Base-by-base conservation (phyloP, 2,329 filamentous ascomycete genomes). In the Pseudophaeomoniella oleicola region DNA sequence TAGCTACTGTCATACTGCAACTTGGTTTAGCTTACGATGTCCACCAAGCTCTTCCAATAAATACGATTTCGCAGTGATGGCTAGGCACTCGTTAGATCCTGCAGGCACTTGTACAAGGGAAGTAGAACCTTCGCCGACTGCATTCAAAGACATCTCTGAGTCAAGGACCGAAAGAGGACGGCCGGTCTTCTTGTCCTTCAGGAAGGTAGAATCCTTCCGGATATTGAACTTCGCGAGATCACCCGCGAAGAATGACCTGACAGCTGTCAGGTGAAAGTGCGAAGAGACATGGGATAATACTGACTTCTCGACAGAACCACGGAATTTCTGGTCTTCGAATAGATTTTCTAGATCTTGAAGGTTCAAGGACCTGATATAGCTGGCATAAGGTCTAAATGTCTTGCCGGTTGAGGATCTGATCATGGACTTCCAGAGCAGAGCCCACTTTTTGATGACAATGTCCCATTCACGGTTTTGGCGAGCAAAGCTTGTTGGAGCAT, bases 341-440 rank as follows among this genome's bases (percentile, higher is more conserved):
- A 81, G 60, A 30, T 72, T 58, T 9, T 61, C 56, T 1, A 84
- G 61, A 48, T 78, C 72, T 37, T 72, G 63, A 6, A 84, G 64
- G 44, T 78, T 72, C 27, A 85, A 60, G 16, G 66, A 63, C 38
- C 69, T 72, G 38, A 84, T 70, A 54, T 80, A 82, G 27, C 71
- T 64, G 47, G 72, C 80, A 50, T 86, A 86, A 0, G 78, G 78
- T 42, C 75, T 78, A 13, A 72, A 58, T 0, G 79, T 81, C 43
- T 62, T 57, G 5, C 34, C 22, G 19, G 42, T 19, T 39, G 74
- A 74, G 5, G 79, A 84, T 5, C 75, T 59, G 39, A 81, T 70
- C 44, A 84, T 71, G 2, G 76, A 76, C 35, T 71, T 69, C 80
- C 80, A 85, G 34, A 81, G 54, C 4, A 71, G 64, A 2, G 73